Evolutionary conservation across 805 yeast species (phyloP), one percentile per base, ranked within the genome.

Genomic region (Saccharomycopsis babjevae): DNA sequence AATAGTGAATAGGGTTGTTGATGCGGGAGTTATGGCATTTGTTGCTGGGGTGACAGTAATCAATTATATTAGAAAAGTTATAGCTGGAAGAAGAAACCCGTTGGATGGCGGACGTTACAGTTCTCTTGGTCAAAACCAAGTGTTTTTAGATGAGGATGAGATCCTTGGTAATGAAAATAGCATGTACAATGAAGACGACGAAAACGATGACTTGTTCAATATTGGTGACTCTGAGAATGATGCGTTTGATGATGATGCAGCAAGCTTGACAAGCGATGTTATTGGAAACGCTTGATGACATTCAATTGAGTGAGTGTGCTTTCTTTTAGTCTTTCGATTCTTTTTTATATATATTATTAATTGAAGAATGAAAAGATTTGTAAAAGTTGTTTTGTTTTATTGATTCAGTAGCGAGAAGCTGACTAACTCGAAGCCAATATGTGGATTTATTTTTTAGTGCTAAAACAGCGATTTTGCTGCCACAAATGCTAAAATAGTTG

Each of bases 1-100:
- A 40, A 77, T 80, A 10, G 86, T 85, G 20, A 88, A 86, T 66
- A 67, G 70, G 28, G 76, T 85, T 25, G 86, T 86, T 2, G 77
- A 73, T 64, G 79, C 81, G n/a, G 88, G 88, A 0, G 77, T 86
- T 20, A 68, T 75, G 38, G 72, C 70, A 2, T 76, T 72, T 38
- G 82, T 84, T 4, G 77, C 76, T 1, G 32, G 69, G 1, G 66
- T 66, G 28, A 66, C 73, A 1, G 61, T 25, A 11, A 15, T 60
- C 18, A 18, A 34, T 16, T 52, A 40, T 16, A 52, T 64, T 25
- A 42, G 58, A 28, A 28, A 55, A 20, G 30, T 34, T 36, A 16
- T 57, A 11, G 54, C 50, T 13, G 50, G 36, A 32, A 57, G 65
- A 28, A 28, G 38, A 30, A 30, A 54, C 11, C 54, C 57, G 22